These are phyloP conservation scores for Tylopilus balloui DNA, from an alignment of 768 basidiomycete genomes.

Conservation along the genomic window DNA sequence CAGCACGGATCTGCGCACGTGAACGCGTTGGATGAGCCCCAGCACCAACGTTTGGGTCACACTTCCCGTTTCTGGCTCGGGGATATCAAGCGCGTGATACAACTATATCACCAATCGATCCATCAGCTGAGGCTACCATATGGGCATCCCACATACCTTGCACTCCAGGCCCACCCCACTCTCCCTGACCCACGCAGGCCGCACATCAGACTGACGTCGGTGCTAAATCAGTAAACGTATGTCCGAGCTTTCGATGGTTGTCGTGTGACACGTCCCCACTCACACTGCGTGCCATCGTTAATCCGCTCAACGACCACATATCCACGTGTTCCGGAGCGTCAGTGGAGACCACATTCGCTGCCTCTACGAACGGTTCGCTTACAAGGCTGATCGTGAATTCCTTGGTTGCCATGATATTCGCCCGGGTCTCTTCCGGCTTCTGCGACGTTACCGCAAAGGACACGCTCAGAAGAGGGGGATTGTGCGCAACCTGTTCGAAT, in stretches of 20 bases:
- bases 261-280: slow-evolving; percentile 24
- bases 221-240: slow-evolving; percentile 10
- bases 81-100: slow-evolving; percentile 48
- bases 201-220: slow-evolving; percentile 39
- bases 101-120: slow-evolving; percentile 35
- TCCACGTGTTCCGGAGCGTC: slow-evolving; percentile 50
- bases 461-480: slow-evolving; percentile 64
- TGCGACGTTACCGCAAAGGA: slow-evolving; percentile 47
- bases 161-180: slow-evolving; percentile 61
- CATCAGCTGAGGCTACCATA: slow-evolving; percentile 9
- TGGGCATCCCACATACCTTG: slow-evolving; percentile 40
- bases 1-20: slow-evolving; percentile 48
- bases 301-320: slow-evolving; percentile 60
- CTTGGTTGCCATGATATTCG: slow-evolving; percentile 60
- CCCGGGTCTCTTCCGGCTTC: slow-evolving; percentile 55
- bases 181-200: slow-evolving; percentile 51
- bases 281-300: slow-evolving; percentile 52
- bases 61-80: slow-evolving; percentile 33
- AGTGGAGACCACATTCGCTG: slow-evolving; percentile 51
- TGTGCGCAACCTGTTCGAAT: slow-evolving; percentile 42
- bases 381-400: slow-evolving; percentile 72
- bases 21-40: slow-evolving; percentile 51
- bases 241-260: not conserved
- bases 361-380: slow-evolving; percentile 58
- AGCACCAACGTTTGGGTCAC: slow-evolving; percentile 45